phyloP scores from a whole-genome alignment of 148 eudicot species.

The Persicaria maculosa region DNA sequence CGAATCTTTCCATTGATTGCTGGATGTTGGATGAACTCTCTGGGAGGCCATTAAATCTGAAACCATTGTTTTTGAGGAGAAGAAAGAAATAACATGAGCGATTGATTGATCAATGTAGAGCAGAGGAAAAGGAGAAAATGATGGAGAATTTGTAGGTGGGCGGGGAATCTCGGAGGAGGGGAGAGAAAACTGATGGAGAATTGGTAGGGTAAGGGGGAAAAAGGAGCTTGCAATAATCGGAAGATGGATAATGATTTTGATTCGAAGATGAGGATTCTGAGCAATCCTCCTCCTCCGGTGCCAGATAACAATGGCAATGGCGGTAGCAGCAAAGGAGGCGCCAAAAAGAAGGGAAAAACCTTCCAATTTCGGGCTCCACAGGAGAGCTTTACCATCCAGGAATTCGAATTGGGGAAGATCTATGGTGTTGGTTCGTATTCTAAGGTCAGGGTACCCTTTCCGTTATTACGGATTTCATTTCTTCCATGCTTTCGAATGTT shows the following conservation, averaged over 20 bases:
- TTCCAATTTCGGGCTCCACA: conserved; percentile 93
- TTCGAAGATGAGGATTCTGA: conserved; percentile 59
- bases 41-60: not conserved
- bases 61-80: not conserved
- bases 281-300: conserved; percentile 23
- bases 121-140: not conserved
- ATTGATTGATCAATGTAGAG: not conserved
- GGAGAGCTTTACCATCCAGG: conserved; percentile 74
- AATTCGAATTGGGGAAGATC: conserved; percentile 94
- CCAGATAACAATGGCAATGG: conserved; percentile 1
- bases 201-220: conserved; percentile 25
- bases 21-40: not conserved
- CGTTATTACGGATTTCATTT: not conserved
- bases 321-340: conserved; percentile 10
- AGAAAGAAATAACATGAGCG: not conserved
- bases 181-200: conserved; percentile 40
- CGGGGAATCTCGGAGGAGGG: not conserved
- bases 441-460: conserved; percentile 37
- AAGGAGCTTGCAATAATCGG: conserved; percentile 9
- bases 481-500: not conserved
- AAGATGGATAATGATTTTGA: conserved; percentile 88
- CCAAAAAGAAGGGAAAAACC: conserved; percentile 49
- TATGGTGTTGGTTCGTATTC: conserved; percentile 99
- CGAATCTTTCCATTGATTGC: not conserved
- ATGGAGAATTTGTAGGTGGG: conserved; percentile 2